Conservation (phyloP, 2,329 filamentous ascomycete species). For the Neurospora sp. region DNA sequence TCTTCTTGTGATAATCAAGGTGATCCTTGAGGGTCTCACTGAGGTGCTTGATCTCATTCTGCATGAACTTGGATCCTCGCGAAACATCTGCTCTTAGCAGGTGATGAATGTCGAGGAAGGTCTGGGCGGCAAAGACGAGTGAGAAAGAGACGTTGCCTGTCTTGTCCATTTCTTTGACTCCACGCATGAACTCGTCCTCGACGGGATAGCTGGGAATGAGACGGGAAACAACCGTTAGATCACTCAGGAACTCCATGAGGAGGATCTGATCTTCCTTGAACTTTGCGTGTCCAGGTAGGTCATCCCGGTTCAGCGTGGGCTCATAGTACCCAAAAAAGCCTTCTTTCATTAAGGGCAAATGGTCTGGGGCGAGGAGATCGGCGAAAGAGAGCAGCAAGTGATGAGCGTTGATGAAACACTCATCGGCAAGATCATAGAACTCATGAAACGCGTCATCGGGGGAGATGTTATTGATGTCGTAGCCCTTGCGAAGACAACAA, state of each 20-base stretch:
- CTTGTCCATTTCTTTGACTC: constrained; percentile 22
- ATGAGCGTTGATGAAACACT: constrained; percentile 13
- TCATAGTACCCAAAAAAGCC: constrained; percentile 20
- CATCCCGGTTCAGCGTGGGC: constrained; percentile 12
- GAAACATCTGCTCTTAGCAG: constrained; percentile 17
- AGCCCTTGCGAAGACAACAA: constrained; percentile 11
- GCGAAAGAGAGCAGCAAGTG: constrained; percentile 11
- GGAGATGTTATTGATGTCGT: neutral
- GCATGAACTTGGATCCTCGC: constrained; percentile 17
- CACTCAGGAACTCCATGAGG: constrained; percentile 24
- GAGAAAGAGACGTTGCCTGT: constrained; percentile 25
- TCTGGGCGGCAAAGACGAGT: constrained; percentile 30
- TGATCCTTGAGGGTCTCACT: constrained; percentile 17
- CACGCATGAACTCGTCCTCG: constrained; percentile 29
- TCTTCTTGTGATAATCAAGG: constrained; percentile 22
- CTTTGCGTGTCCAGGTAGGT: constrained; percentile 22
- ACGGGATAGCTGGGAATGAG: constrained; percentile 18
- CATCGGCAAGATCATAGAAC: constrained; percentile 17
- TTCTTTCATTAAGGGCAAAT: constrained; percentile 17
- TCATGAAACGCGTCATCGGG: neutral
- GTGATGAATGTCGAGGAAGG: constrained; percentile 30
- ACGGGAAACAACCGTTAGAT: constrained; percentile 20
- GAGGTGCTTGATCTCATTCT: constrained; percentile 22
- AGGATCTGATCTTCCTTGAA: constrained; percentile 26
- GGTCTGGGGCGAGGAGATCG: neutral